phyloP scores from a whole-genome alignment of 2,329 filamentous ascomycete species.

The Verticillium klebahnii region DNA sequence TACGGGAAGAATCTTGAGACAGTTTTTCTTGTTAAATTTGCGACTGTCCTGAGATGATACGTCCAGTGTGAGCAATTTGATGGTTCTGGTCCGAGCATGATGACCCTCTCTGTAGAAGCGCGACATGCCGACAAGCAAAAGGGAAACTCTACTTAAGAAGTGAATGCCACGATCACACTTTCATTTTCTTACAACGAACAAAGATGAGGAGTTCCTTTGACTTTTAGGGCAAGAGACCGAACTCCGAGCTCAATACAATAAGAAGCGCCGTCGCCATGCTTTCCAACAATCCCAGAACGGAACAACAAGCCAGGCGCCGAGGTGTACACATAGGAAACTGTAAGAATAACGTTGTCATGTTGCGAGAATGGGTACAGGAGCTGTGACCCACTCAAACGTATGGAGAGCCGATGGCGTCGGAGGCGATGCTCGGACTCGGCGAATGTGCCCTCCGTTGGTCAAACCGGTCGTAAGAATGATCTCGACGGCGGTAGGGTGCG shows the following conservation, averaged over 20 bases:
- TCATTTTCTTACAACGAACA: not conserved
- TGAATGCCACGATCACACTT: too few species aligned
- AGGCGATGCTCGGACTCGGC: not conserved
- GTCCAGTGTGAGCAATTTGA: too few species aligned
- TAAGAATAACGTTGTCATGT: not conserved
- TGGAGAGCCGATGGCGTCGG: not conserved
- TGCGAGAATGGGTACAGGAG: not conserved
- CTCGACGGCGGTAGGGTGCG: not conserved
- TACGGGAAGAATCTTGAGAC: too few species aligned
- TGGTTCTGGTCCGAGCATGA: too few species aligned
- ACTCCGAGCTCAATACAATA: not conserved
- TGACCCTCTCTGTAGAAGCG: too few species aligned
- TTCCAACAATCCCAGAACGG: not conserved
- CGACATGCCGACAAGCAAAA: too few species aligned
- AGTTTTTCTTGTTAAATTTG: too few species aligned
- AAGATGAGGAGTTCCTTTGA: too few species aligned
- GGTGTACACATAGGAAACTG: not conserved
- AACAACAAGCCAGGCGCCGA: not conserved
- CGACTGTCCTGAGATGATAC: too few species aligned
- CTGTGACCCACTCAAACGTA: not conserved
- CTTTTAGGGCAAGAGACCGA: not conserved
- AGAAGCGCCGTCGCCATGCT: not conserved
- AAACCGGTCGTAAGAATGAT: not conserved
- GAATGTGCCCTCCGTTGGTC: not conserved
- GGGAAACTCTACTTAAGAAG: too few species aligned